Percentiles rank a stretch among this genome's conserved stretches.
These are phyloP conservation scores for Pythium rhizo-oryzae DNA, from an alignment of 352 stramenopile genomes.

Conservation along the genomic window DNA sequence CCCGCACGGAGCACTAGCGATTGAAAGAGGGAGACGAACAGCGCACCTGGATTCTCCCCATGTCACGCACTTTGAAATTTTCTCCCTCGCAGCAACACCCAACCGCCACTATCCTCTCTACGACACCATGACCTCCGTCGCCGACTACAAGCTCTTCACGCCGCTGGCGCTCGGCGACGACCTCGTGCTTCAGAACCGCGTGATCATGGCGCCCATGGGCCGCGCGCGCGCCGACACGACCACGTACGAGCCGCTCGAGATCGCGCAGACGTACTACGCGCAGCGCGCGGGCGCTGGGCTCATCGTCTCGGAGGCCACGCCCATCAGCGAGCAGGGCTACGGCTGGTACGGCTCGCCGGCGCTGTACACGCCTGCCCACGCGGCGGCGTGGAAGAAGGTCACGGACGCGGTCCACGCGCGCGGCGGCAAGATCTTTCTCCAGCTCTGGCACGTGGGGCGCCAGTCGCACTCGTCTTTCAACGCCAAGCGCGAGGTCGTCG, in stretches of 20 bases:
- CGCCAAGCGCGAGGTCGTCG: background rate
- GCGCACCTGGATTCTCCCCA: too few species aligned
- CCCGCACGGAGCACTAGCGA: too few species aligned
- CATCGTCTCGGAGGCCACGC: constrained; percentile 5
- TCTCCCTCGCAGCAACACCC: background rate
- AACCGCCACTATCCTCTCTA: background rate
- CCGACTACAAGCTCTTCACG: constrained; percentile 19
- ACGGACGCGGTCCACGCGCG: background rate
- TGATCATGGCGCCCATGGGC: background rate
- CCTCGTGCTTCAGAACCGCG: constrained; percentile 31
- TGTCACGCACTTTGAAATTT: too few species aligned
- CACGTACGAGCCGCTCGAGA: background rate
- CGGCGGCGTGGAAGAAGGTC: background rate
- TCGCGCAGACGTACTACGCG: background rate
- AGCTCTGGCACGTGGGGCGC: background rate
- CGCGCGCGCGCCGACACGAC: background rate
- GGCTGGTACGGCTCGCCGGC: background rate
- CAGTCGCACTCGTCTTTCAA: background rate
- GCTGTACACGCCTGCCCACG: background rate
- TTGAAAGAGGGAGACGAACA: too few species aligned
- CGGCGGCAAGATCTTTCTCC: background rate
- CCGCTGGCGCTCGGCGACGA: background rate
- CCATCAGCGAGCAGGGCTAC: background rate
- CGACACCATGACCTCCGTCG: background rate
- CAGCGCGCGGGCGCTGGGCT: constrained; percentile 6